Base-by-base conservation (phyloP, 2,329 filamentous ascomycete species). In the Cordyceps javanica region DNA sequence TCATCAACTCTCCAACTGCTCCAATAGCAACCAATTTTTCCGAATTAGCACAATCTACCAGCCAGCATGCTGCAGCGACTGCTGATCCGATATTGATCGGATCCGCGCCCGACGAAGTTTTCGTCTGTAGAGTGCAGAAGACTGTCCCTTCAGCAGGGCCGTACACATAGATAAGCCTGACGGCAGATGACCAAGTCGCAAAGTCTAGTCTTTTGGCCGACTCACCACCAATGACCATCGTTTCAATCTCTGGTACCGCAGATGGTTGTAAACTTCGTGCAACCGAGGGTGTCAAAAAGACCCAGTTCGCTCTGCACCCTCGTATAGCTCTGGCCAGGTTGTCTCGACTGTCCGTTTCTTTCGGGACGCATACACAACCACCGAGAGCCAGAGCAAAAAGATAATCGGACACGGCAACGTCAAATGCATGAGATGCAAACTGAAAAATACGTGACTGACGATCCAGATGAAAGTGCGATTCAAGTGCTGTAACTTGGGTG, bases 1-100 rank as follows among this genome's bases (percentile, higher is more conserved):
- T 19, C 7, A 45, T 14, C 14, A 60, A n/a, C 16, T 60, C 59
- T 8, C 59, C 59, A 36, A 51, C 46, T 5, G 30, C 57, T 1
- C 57, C 57, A 57, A 60, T 25, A 2, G 59, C 56, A 16, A 39
- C 53, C 7, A 60, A 23, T 3, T 28, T 57, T 13, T 49, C 39
- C 1, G 49, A 38, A 32, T 61, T 39, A 25, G 42, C 39, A 5
- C 54, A 26, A 25, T 58, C 54, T 21, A 52, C 58, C 42, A 60
- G 49, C 59, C 57, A 60, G n/a, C 53, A 60, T 30, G 19, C 5
- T 14, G 36, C 36, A 13, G 25, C 21, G 25, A 50, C 19, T 14
- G 26, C 26, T 1, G 10, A 26, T 11, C 57, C 57, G 50, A 59
- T 19, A 41, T 52, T 52, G 0, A 38, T 21, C 16, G 46, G 46